Conservation (phyloP, 805 yeast genomes). For the Tetrapisispora taiwanensis region DNA sequence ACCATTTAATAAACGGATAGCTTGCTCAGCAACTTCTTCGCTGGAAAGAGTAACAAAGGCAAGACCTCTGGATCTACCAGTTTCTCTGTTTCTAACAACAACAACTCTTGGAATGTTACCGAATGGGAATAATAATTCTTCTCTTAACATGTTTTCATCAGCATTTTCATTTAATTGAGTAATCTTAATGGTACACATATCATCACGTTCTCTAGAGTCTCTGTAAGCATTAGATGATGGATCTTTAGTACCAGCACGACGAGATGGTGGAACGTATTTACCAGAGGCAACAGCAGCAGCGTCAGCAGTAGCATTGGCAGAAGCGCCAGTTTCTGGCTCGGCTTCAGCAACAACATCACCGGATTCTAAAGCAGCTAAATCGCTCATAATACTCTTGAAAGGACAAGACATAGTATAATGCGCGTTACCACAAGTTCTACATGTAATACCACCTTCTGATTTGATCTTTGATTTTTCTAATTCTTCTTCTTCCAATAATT, state of each 20-base stretch:
- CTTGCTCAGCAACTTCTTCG: slow-evolving; percentile 61
- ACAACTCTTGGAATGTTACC: slow-evolving; percentile 67
- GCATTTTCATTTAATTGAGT: slow-evolving; percentile 83
- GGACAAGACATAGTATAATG: slow-evolving; percentile 96
- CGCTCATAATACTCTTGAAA: slow-evolving; percentile 72
- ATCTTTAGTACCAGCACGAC: slow-evolving; percentile 33
- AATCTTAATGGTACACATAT: slow-evolving; percentile 76
- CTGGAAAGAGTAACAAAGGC: slow-evolving; percentile 81
- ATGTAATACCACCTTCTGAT: slow-evolving; percentile 38
- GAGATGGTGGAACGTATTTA: slow-evolving; percentile 55
- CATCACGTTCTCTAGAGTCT: slow-evolving; percentile 59
- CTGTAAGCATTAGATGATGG: slow-evolving; percentile 34
- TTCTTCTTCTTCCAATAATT: slow-evolving; percentile 64
- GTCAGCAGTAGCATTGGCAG: slow-evolving; percentile 25
- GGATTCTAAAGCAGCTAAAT: slow-evolving; percentile 34
- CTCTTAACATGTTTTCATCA: slow-evolving; percentile 69
- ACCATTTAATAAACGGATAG: slow-evolving; percentile 70
- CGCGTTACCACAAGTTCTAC: slow-evolving; percentile 90
- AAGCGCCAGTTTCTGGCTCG: slow-evolving; percentile 24
- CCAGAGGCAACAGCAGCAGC: slow-evolving; percentile 31
- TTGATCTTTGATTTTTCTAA: slow-evolving; percentile 36
- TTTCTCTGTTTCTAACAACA: slow-evolving; percentile 81
- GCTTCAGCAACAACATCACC: slow-evolving; percentile 23
- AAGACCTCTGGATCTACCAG: slow-evolving; percentile 90
- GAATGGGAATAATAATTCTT: slow-evolving; percentile 56